Evolutionary conservation across 148 eudicot species (phyloP).

Genomic region (Limonium bicolor): DNA sequence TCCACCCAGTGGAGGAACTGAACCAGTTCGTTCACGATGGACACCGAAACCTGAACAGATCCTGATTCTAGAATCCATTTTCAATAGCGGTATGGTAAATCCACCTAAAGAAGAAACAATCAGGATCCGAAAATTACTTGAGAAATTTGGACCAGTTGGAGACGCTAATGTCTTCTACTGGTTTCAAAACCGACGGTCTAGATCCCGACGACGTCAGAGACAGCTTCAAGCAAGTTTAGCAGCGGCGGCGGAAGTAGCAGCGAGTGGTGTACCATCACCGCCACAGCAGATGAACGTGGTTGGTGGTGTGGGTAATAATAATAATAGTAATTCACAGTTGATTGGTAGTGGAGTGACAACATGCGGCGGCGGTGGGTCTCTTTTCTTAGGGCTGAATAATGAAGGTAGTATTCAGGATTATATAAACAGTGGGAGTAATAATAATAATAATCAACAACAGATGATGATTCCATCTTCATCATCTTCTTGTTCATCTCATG

Average conservation of each 20-base stretch:
- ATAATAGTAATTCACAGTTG: not conserved
- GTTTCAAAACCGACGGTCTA: slow-evolving; percentile 88
- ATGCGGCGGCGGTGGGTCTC: no score
- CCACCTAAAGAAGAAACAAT: slow-evolving; percentile 81
- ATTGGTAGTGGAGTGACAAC: not conserved
- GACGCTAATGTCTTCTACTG: slow-evolving; percentile 93
- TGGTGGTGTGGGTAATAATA: not conserved
- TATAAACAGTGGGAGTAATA: no score
- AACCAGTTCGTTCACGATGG: slow-evolving; percentile 71
- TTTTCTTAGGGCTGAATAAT: no score
- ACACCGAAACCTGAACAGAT: slow-evolving; percentile 87
- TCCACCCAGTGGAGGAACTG: not conserved
- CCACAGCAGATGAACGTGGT: not conserved
- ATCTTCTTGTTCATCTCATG: no score
- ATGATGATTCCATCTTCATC: no score
- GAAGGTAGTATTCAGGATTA: no score
- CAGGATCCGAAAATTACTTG: slow-evolving; percentile 49
- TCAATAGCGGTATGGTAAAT: slow-evolving; percentile 86
- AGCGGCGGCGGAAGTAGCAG: not conserved
- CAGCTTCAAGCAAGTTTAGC: slow-evolving; percentile 38
- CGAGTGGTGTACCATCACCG: not conserved
- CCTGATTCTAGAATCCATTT: slow-evolving; percentile 70
- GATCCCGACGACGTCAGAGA: slow-evolving; percentile 69
- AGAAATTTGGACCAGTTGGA: slow-evolving; percentile 68
- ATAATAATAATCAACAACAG: no score